A percentile compares a stretch with the other conserved stretches of the same genome.
These are phyloP conservation scores for Zoysia matrella DNA, from an alignment of 202 grass and related monocot genomes.

Conservation along the genomic window DNA sequence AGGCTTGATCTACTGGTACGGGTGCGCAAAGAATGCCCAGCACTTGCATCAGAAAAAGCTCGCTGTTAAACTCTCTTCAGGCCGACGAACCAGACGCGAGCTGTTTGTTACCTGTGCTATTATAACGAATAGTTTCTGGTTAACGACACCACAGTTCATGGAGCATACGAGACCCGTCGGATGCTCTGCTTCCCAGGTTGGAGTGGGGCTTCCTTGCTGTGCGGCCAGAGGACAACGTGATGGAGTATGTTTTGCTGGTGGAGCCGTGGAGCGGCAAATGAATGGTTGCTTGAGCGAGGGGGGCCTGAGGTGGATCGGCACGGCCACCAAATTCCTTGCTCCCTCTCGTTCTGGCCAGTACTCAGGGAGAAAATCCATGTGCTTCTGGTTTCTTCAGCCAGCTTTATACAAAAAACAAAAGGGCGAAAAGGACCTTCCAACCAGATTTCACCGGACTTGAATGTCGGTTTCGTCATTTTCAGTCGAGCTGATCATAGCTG, in stretches of 20 bases:
- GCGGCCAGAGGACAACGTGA: slow-evolving; percentile 29
- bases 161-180: slow-evolving; percentile 3
- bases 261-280: slow-evolving; percentile 31
- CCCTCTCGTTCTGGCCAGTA: slow-evolving; percentile 1
- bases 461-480: not conserved
- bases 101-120: too few relatives aligned
- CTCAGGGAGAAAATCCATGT: not conserved
- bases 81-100: not conserved
- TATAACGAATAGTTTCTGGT: too few relatives aligned
- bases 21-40: slow-evolving; percentile 1
- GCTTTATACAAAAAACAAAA: not conserved
- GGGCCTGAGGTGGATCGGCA: slow-evolving; percentile 3
- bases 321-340: not conserved
- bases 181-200: slow-evolving; percentile 11
- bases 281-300: slow-evolving; percentile 8
- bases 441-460: slow-evolving; percentile 20
- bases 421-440: not conserved
- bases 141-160: not conserved
- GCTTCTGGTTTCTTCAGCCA: not conserved
- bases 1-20: not conserved
- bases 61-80: not conserved
- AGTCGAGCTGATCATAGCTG: not conserved
- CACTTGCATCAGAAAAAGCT: not conserved
- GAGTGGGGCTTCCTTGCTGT: slow-evolving; percentile 10
- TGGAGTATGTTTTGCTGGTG: slow-evolving; percentile 22